Base-by-base conservation (phyloP, 2,329 filamentous ascomycete genomes). In the Fusarium liriodendri region DNA sequence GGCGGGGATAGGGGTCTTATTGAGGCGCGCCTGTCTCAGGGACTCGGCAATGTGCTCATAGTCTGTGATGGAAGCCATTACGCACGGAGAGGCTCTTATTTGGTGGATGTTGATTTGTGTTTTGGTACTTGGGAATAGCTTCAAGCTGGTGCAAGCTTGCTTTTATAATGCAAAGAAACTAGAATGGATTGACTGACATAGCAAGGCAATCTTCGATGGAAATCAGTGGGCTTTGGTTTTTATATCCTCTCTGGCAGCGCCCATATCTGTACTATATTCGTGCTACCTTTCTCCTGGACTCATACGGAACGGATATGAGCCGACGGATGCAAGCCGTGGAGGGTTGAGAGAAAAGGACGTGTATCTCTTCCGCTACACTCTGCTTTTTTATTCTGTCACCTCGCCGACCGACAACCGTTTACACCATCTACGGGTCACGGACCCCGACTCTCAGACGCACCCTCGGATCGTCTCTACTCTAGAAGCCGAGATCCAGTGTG, bases 21-120 rank as follows among this genome's bases (percentile, higher is more conserved):
- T 71, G 52, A 73, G 38, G 29, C 76, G 72, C 5, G 77, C 77
- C 9, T 55, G 62, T 45, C 70, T 76, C 33, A 79, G 66, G 54
- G 75, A 67, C 59, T 66, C 45, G 11, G 71, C 62, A 29, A 71
- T 67, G 32, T 69, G 62, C 25, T 64, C 40, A 40, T 69, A 66
- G 14, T 73, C 62, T 25, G 57, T 16, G 50, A 47, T 32, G 18
- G 33, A 61, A 35, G 54, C 54, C 54, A 35, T 58, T 35, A 10
- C 9, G 33, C 33, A 58, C 33, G 9, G 16, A 33, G 20, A 58
- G 5, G 2, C 8, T 58, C 14, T 25, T 57, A 6, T 16, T 35
- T 37, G 20, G 6, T 10, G 32, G 35, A 33, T 40, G 18, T 14
- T 55, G 14, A 35, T 47, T 16, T 25, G 13, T 25, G 20, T 25